Conservation (phyloP, 2,329 filamentous ascomycete species). For the Cytospora leucostoma region DNA sequence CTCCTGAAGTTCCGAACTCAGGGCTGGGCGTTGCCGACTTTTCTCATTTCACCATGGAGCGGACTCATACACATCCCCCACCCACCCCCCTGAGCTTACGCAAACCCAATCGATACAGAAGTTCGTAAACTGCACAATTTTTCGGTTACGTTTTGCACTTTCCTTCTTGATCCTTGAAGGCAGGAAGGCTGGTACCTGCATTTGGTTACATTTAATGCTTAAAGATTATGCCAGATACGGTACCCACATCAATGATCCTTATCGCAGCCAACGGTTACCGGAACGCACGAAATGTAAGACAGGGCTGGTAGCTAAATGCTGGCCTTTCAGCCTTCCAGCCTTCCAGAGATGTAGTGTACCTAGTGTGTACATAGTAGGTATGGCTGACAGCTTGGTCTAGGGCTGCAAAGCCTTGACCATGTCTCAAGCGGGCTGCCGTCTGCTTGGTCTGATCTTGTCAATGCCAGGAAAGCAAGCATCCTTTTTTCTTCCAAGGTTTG, state of each 20-base stretch:
- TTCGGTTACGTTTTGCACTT: no score
- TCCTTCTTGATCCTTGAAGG: no score
- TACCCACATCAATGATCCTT: neutral
- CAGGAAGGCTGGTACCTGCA: neutral
- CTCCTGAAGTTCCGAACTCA: neutral
- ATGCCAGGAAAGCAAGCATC: constrained; percentile 2
- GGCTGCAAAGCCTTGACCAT: no score
- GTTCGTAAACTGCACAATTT: no score
- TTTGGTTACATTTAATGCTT: neutral
- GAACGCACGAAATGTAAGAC: neutral
- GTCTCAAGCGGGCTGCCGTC: no score
- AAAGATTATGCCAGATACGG: neutral
- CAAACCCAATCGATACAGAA: no score
- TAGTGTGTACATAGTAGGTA: no score
- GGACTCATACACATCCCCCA: no score
- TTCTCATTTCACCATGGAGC: no score
- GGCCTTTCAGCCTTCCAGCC: neutral
- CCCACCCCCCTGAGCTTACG: no score
- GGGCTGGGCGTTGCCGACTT: no score
- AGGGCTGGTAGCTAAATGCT: neutral
- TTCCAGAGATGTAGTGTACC: neutral
- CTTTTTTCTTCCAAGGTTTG: neutral
- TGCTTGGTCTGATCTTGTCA: neutral
- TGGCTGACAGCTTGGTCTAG: no score
- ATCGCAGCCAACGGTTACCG: neutral